These are phyloP conservation scores for Abrus pulchellus DNA, from an alignment of 306 rosid species.

Conservation along the genomic window DNA sequence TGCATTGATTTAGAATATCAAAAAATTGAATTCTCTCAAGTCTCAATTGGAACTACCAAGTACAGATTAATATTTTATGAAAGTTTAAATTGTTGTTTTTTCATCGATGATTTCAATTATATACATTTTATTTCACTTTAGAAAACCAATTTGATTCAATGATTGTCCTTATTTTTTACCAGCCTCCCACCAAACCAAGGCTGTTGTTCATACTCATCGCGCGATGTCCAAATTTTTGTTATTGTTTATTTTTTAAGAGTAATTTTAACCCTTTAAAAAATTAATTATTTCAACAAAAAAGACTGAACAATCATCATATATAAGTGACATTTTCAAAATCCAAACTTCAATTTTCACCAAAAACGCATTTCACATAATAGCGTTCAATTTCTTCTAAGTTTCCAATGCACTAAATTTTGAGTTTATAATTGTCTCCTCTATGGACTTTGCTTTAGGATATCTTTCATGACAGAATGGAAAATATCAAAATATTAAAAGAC, in stretches of 20 bases:
- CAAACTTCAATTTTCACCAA: not conserved
- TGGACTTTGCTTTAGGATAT: not conserved
- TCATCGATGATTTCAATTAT: not conserved
- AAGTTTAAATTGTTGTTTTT: not conserved
- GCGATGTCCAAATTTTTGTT: not conserved
- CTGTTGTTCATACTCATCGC: not conserved
- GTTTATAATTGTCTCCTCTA: not conserved
- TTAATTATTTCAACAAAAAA: not conserved
- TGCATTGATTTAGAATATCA: not conserved
- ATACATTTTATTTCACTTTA: constrained; percentile 22
- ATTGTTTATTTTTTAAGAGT: not conserved
- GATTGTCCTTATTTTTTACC: not conserved
- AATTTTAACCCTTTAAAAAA: not conserved
- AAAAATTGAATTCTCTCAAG: not conserved
- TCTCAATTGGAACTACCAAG: not conserved
- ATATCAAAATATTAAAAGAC: not conserved
- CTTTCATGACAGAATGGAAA: not conserved
- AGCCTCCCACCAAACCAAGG: not conserved
- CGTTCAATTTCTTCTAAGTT: not conserved
- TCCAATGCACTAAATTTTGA: not conserved
- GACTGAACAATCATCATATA: not conserved
- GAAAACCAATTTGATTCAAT: not conserved
- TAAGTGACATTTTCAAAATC: not conserved
- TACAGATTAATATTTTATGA: not conserved
- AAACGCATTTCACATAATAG: not conserved